phyloP scores from a whole-genome alignment of 805 yeast species.

The Danielozyma ontarioensis region DNA sequence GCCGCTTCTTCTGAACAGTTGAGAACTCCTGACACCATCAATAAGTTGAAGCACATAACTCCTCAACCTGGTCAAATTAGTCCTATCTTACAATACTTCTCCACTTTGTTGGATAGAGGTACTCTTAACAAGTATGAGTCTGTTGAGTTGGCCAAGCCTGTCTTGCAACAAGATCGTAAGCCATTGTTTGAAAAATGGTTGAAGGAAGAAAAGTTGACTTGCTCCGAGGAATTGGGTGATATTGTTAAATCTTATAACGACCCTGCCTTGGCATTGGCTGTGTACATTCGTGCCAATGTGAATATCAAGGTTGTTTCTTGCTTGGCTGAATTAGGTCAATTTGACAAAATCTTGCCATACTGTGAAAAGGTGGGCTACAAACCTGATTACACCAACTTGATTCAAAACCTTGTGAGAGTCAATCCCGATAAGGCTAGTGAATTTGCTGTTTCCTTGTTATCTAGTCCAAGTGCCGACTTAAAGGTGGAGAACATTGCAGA shows the following conservation, averaged over 20 bases:
- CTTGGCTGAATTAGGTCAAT: conserved; percentile 93
- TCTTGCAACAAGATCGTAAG: conserved; percentile 89
- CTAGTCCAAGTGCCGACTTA: conserved; percentile 55
- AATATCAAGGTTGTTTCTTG: conserved; percentile 88
- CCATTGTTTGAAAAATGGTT: conserved; percentile 95
- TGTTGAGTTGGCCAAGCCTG: conserved; percentile 91
- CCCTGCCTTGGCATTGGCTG: conserved; percentile 79
- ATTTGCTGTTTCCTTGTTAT: conserved; percentile 82
- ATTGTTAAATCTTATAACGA: conserved; percentile 81
- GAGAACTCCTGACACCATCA: conserved; percentile 91
- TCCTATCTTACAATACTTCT: conserved; percentile 89
- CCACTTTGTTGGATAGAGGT: conserved; percentile 88
- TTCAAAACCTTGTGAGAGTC: conserved; percentile 85
- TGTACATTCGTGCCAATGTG: conserved; percentile 76
- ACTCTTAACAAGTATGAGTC: conserved; percentile 89
- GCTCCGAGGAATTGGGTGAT: conserved; percentile 97
- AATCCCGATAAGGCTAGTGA: conserved; percentile 98
- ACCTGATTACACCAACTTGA: conserved; percentile 85
- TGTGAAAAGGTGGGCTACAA: conserved; percentile 82
- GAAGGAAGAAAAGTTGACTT: conserved; percentile 88
- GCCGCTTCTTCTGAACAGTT: conserved; percentile 93
- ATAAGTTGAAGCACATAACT: conserved; percentile 83
- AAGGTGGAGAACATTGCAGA: conserved; percentile 88
- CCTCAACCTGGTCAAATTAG: conserved; percentile 93
- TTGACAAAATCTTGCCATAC: conserved; percentile 91